Conservation (phyloP, 257 asterid genomes). For the Nicotiana undulata region DNA sequence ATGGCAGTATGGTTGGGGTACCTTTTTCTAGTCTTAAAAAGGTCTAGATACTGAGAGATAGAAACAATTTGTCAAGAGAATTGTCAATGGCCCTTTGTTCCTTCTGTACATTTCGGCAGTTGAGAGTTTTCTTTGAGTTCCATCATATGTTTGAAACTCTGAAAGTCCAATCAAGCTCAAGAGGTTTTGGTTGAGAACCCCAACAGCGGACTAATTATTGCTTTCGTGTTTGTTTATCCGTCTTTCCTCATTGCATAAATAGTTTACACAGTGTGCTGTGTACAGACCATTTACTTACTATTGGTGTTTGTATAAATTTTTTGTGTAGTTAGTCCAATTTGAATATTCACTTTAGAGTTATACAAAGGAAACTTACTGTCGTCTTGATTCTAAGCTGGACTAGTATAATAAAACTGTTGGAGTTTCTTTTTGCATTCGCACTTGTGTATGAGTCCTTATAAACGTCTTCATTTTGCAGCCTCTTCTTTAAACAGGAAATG, state of each 20-base stretch:
- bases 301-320: neutral
- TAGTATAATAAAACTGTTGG: neutral
- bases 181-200: neutral
- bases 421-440: neutral
- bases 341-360: neutral
- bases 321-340: neutral
- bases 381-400: neutral
- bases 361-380: neutral
- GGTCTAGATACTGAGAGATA: neutral
- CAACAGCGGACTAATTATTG: neutral
- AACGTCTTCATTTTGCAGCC: constrained; percentile 39
- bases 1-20: neutral
- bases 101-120: neutral
- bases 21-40: neutral
- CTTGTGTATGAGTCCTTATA: neutral
- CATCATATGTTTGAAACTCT: neutral
- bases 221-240: neutral
- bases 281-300: neutral
- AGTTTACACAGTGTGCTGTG: neutral
- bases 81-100: neutral
- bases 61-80: neutral
- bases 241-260: neutral
- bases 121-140: neutral
- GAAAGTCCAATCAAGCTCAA: neutral
- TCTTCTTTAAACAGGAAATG: constrained; percentile 98